Evolutionary conservation across 768 basidiomycete genomes (phyloP).

Genomic region (Exidia glandulosa): DNA sequence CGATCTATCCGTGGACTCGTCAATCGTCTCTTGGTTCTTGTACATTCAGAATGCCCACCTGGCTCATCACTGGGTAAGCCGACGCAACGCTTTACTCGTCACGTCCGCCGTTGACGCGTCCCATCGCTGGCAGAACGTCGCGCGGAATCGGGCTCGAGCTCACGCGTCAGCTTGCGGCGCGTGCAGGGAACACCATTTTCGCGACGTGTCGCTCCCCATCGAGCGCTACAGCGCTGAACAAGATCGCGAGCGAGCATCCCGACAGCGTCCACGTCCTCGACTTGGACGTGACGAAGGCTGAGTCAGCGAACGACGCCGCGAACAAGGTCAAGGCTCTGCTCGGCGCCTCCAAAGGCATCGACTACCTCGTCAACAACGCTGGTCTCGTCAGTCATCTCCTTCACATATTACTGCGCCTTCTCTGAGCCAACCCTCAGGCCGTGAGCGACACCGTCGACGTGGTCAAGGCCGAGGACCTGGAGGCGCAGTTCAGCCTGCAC

Average conservation of each 20-base stretch:
- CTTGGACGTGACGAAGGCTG: slow-evolving; percentile 21
- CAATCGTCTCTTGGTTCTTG: too few species aligned
- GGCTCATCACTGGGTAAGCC: slow-evolving; percentile 10
- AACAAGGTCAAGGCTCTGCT: slow-evolving; percentile 14
- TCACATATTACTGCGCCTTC: neutral
- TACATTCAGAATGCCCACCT: neutral
- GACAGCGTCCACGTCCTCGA: slow-evolving; percentile 22
- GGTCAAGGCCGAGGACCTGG: slow-evolving; percentile 14
- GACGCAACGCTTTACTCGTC: neutral
- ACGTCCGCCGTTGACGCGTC: neutral
- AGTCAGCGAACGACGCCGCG: slow-evolving; percentile 17
- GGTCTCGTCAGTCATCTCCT: slow-evolving; percentile 18
- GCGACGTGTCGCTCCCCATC: slow-evolving; percentile 15
- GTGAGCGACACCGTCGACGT: neutral
- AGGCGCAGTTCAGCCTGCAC: slow-evolving; percentile 18
- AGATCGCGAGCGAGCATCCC: slow-evolving; percentile 8
- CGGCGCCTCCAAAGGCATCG: slow-evolving; percentile 20
- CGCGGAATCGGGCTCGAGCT: slow-evolving; percentile 13
- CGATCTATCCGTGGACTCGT: too few species aligned
- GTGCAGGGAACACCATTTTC: slow-evolving; percentile 12
- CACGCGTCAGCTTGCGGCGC: slow-evolving; percentile 8
- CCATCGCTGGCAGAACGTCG: slow-evolving; percentile 7
- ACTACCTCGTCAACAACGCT: slow-evolving; percentile 31
- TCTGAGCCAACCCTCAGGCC: neutral
- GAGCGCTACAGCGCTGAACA: slow-evolving; percentile 10